Evolutionary conservation across 2,329 filamentous ascomycete species (phyloP).

Genomic region (Akanthomyces uredinophilus): DNA sequence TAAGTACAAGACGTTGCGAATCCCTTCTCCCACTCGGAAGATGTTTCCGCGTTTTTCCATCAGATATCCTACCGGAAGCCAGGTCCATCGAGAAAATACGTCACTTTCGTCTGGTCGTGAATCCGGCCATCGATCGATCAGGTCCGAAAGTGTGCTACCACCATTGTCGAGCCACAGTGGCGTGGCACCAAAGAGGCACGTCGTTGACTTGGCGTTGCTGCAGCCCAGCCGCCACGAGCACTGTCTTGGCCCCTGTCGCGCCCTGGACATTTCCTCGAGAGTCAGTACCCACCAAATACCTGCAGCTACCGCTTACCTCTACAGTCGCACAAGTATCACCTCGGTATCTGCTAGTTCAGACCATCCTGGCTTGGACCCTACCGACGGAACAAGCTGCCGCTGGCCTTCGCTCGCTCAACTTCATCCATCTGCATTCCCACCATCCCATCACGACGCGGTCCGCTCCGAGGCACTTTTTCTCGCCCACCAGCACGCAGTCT

Average conservation of each 20-base stretch:
- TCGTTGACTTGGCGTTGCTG: not conserved
- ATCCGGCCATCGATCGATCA: conserved; percentile 1
- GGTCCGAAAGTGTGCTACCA: not conserved
- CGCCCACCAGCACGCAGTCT: not conserved
- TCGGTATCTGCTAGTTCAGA: not conserved
- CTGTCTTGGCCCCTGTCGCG: not conserved
- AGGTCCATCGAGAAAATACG: not conserved
- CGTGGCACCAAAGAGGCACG: not conserved
- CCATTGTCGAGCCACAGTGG: not conserved
- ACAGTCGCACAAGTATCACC: not conserved
- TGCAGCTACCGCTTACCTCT: not conserved
- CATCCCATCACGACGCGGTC: not conserved
- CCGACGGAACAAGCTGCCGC: not conserved
- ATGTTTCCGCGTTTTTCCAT: not conserved
- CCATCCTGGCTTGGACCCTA: conserved; percentile 1
- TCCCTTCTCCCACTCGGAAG: not conserved
- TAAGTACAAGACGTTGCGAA: not conserved
- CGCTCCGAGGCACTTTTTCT: not conserved
- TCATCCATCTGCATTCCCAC: not conserved
- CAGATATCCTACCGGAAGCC: not conserved
- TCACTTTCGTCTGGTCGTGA: not conserved
- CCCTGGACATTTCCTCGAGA: not conserved
- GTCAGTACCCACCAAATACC: not conserved
- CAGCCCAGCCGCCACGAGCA: not conserved
- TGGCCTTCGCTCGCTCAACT: not conserved